phyloP scores from a whole-genome alignment of 202 grass and related monocot species.

The Bolboschoenoplectus hybrid region DNA sequence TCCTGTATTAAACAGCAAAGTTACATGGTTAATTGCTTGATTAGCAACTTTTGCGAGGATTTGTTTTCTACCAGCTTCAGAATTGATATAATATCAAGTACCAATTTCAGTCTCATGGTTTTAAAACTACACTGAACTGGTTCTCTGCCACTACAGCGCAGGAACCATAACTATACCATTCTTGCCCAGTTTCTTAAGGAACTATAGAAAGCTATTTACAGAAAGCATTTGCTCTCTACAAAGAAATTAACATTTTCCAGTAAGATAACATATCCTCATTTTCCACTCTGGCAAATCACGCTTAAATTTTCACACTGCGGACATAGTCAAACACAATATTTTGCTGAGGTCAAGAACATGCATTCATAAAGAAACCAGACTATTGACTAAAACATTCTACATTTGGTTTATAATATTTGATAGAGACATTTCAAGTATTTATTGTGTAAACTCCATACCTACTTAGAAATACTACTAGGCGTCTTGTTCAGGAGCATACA shows the following conservation, averaged over 20 bases:
- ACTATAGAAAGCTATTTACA: background rate
- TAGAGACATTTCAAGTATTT: background rate
- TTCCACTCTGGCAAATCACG: background rate
- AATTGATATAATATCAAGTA: slow-evolving; percentile 22
- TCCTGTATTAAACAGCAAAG: slow-evolving; percentile 50
- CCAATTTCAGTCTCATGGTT: slow-evolving; percentile 3
- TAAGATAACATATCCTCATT: background rate
- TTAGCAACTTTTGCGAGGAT: slow-evolving; percentile 9
- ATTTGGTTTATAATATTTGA: slow-evolving; percentile 22
- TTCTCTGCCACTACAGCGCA: slow-evolving; percentile 18
- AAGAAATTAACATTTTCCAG: background rate
- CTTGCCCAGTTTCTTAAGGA: background rate
- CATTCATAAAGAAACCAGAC: background rate
- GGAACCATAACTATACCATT: background rate
- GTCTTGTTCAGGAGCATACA: background rate
- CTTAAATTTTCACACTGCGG: background rate
- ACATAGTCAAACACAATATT: slow-evolving; percentile 6
- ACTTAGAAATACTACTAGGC: slow-evolving; percentile 10
- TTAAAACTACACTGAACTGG: background rate
- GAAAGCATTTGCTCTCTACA: background rate
- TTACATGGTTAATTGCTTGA: slow-evolving; percentile 15
- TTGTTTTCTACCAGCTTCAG: background rate
- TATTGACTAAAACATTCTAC: background rate
- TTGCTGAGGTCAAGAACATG: background rate
- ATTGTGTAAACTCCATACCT: background rate